These are phyloP conservation scores for Eucalyptus marginata DNA, from an alignment of 345 rosid species.

Conservation along the genomic window DNA sequence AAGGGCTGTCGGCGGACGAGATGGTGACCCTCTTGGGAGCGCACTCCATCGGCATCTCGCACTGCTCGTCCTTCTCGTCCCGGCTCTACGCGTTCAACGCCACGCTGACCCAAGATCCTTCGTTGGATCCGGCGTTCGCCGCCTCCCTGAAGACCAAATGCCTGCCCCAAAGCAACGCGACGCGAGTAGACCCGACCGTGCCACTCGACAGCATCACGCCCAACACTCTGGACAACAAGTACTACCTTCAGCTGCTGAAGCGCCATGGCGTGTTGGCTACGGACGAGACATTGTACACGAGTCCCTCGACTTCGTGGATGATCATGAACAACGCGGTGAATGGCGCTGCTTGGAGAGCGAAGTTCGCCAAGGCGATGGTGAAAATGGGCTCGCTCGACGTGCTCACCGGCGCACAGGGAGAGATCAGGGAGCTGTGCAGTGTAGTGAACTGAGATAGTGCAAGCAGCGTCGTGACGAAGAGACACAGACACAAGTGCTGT, in stretches of 20 bases:
- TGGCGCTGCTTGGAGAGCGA: constrained; percentile 1
- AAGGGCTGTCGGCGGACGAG: constrained; percentile 23
- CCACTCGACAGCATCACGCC: constrained; percentile 7
- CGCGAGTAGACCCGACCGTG: neutral
- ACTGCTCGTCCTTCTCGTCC: constrained; percentile 20
- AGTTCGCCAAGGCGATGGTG: constrained; percentile 19
- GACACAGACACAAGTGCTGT: neutral
- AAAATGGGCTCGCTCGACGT: constrained; percentile 20
- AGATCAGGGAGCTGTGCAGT: constrained; percentile 20
- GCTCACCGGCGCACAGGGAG: constrained; percentile 9
- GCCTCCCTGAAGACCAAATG: constrained; percentile 22
- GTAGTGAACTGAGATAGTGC: neutral
- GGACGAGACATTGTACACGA: constrained; percentile 18
- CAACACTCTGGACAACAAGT: constrained; percentile 15
- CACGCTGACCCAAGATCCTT: constrained; percentile 25
- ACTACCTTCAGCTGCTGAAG: constrained; percentile 9
- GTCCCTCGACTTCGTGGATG: neutral
- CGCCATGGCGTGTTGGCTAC: constrained; percentile 17
- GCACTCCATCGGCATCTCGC: constrained; percentile 28
- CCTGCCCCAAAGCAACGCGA: neutral
- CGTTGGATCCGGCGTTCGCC: constrained; percentile 7
- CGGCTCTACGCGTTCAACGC: constrained; percentile 18
- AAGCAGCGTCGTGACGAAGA: neutral
- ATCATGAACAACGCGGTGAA: constrained; percentile 8
- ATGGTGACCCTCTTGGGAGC: constrained; percentile 45